Evolutionary conservation across 768 basidiomycete genomes (phyloP), one percentile per base, ranked within the genome.

Genomic region (Pleurotus pulmonarius): DNA sequence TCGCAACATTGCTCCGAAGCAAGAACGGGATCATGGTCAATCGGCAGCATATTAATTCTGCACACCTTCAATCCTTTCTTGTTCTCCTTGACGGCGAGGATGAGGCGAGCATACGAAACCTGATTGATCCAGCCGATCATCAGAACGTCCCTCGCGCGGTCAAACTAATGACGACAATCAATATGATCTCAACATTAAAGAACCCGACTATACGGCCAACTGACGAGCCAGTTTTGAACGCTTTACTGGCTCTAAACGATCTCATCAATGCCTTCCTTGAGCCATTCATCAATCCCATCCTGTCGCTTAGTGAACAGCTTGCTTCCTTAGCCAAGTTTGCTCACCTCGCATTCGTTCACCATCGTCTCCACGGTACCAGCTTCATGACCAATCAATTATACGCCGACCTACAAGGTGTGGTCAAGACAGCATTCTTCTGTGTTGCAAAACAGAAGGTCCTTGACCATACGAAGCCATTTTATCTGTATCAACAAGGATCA

Each of bases 71-170:
- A 0, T 13, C 47, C 12, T 67, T 58, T 56, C 57, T 69, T 22
- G 63, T 61, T 22, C 55, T 51, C 12, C 59, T 69, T 4, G 59
- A 58, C 2, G 57, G 55, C 29, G 48, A 56, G 6, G 40, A 29
- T 5, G 12, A 5, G 9, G 34, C 63, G 5, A 25, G 47, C 15
- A 58, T 68, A 0, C 54, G 62, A 12, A 56, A 43, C 47, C 64
- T 73, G n/a, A 59, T 72, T 3, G 61, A 61, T 46, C 70, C 68
- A 0, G 64, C 64, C 18, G 67, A 68, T 56, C 55, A 61, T 11
- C 71, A 73, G 55, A 64, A 72, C 56, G 71, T 72, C n/a, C 70
- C 71, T 0, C 56, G 62, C 20, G 68, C 69, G 0, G 62, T 70
- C 15, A 59, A 69, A 40, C 65, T 72, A 3, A 60, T 72, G 7